Evolutionary conservation across 108 stramenopile species (phyloP).

Genomic region (Conticribra weissflogii): DNA sequence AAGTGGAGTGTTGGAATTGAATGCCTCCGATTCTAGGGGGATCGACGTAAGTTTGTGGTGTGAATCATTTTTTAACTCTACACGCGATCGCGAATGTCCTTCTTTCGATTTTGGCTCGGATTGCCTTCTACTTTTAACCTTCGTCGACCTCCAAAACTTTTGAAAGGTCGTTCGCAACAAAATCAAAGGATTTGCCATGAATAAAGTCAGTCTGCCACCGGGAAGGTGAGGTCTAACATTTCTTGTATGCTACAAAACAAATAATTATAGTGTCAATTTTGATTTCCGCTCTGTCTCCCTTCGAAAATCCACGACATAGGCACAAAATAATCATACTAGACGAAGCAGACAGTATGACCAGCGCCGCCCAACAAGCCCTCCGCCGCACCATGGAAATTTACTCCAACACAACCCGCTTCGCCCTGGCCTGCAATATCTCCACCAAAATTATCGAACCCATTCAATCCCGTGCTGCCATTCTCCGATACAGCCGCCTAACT

Average conservation of each 20-base stretch:
- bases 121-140: constrained; percentile 1
- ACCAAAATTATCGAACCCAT: constrained; percentile 99
- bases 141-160: constrained; percentile 5
- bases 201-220: constrained; percentile 82
- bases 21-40: constrained; percentile 97
- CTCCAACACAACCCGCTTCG: constrained; percentile 97
- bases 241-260: neutral
- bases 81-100: too few relatives aligned
- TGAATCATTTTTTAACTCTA: too few relatives aligned
- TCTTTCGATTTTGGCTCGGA: too few relatives aligned
- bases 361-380: constrained; percentile 97
- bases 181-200: constrained; percentile 98
- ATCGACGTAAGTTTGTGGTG: constrained; percentile 81
- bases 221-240: constrained; percentile 55
- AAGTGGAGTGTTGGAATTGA: constrained; percentile 87
- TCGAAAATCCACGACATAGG: constrained; percentile 19
- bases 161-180: constrained; percentile 91
- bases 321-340: constrained; percentile 99
- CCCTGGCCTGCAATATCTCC: constrained; percentile 96
- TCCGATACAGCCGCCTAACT: constrained; percentile 90
- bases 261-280: neutral
- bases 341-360: constrained; percentile 99
- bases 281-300: neutral
- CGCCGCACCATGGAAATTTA: constrained; percentile 98
- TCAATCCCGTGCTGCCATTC: constrained; percentile 97